phyloP scores from a whole-genome alignment of 805 yeast species.

The Clavispora fructus region DNA sequence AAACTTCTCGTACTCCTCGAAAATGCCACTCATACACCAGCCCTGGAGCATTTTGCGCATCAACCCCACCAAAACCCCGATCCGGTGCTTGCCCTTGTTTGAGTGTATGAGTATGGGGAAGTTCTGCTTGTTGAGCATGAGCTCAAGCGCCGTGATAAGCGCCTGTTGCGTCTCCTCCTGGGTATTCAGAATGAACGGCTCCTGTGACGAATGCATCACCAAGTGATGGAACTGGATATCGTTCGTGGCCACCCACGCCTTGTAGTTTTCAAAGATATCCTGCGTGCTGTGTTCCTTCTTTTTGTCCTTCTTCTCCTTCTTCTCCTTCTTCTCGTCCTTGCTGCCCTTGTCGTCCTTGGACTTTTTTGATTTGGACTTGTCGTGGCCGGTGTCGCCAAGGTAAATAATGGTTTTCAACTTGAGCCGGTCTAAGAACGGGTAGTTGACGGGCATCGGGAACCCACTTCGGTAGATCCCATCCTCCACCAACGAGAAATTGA shows the following conservation, averaged over 20 bases:
- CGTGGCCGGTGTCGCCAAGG: slow-evolving; percentile 56
- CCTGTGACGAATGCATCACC: slow-evolving; percentile 67
- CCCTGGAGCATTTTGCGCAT: slow-evolving; percentile 83
- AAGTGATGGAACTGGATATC: slow-evolving; percentile 54
- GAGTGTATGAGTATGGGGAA: slow-evolving; percentile 89
- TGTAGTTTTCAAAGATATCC: slow-evolving; percentile 51
- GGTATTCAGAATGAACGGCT: slow-evolving; percentile 57
- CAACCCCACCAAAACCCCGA: slow-evolving; percentile 89
- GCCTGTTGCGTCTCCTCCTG: slow-evolving; percentile 37
- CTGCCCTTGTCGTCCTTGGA: slow-evolving; percentile 7
- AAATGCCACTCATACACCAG: slow-evolving; percentile 89
- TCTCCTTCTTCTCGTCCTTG: slow-evolving; percentile 8
- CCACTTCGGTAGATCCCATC: slow-evolving; percentile 87
- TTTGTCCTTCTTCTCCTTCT: slow-evolving; percentile 22
- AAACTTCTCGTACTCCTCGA: slow-evolving; percentile 88
- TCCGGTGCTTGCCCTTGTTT: slow-evolving; percentile 95
- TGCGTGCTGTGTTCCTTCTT: slow-evolving; percentile 48
- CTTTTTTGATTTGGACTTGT: slow-evolving; percentile 16
- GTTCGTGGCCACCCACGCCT: slow-evolving; percentile 56
- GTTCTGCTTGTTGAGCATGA: slow-evolving; percentile 59
- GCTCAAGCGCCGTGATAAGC: slow-evolving; percentile 50
- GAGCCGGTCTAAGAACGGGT: slow-evolving; percentile 67
- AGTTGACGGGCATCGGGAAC: slow-evolving; percentile 85
- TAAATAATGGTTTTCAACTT: slow-evolving; percentile 76
- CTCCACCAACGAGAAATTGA: slow-evolving; percentile 85